Evolutionary conservation across 805 yeast genomes (phyloP), one percentile per base, ranked within the genome.

Genomic region (Candida gorgasii): DNA sequence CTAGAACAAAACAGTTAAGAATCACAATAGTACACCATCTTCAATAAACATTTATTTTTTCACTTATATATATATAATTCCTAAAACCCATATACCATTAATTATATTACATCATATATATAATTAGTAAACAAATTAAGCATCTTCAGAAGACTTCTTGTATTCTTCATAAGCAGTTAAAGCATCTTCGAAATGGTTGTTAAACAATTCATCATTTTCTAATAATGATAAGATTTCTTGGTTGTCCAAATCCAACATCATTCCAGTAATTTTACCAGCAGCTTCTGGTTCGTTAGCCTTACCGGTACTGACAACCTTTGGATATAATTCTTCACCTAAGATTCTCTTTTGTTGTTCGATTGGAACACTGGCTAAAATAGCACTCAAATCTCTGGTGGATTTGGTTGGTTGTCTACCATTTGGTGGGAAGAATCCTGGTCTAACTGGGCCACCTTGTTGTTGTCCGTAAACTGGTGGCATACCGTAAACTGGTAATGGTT

Each of bases 221-320:
- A 89, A 80, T 67, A 92, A 78, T 49, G 86, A 85, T 61, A 90
- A 73, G 58, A 93, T 86, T 74, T 92, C 97, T 61, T 81, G 81
- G 72, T 86, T 87, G 63, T 89, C 95, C 82, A 92, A 82, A 65
- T 90, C 97, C 63, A 93, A 80, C 76, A 93, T 82, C 98, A 93
- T 93, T 76, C 98, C 97, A 54, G 99, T 93, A 67, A 93, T 88
- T 78, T 90, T 92, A 75, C 97, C 96, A 55, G 97, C 97, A 61
- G 96, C 89, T 72, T 89, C 96, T 46, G 85, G 86, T 63, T 89
- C 95, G 58, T 82, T 82, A 59, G 90, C 88, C 73, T 86, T 86
- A 61, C 88, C 89, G 50, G 87, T 82, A 54, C 89, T 82, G 53
- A 84, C 82, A 61, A 93, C 86, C 80, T 83, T 87, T 63, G 95